These are phyloP conservation scores for Alternaria postmessia DNA, from an alignment of 2,329 filamentous ascomycete genomes.

Conservation along the genomic window DNA sequence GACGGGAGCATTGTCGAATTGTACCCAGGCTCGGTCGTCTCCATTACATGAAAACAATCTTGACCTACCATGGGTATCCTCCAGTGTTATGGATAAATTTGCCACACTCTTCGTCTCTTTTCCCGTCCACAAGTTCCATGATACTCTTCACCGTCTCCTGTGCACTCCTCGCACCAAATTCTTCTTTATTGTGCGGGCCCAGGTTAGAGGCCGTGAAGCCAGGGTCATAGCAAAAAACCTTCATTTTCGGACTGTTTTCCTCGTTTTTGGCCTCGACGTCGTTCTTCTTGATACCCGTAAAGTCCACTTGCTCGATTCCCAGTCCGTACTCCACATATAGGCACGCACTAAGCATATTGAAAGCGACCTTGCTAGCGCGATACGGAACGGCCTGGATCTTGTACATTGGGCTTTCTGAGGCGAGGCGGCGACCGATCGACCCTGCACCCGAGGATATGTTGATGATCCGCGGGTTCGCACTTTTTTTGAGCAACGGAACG, in stretches of 20 bases:
- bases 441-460: slow-evolving; percentile 49
- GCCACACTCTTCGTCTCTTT: slow-evolving; percentile 46
- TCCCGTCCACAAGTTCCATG: slow-evolving; percentile 50
- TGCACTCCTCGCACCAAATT: slow-evolving; percentile 48
- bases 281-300: neutral
- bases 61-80: slow-evolving; percentile 41
- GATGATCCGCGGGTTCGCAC: slow-evolving; percentile 40
- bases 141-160: slow-evolving; percentile 45
- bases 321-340: slow-evolving; percentile 42
- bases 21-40: neutral
- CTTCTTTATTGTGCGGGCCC: slow-evolving; percentile 41
- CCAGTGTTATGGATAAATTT: slow-evolving; percentile 45
- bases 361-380: slow-evolving; percentile 49
- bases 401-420: slow-evolving; percentile 36
- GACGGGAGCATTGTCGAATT: neutral
- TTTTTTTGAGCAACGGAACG: slow-evolving; percentile 27
- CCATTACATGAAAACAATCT: accelerated
- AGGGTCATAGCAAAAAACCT: slow-evolving; percentile 51
- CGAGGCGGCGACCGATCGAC: slow-evolving; percentile 42
- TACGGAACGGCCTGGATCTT: slow-evolving; percentile 42
- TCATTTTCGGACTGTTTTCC: slow-evolving; percentile 29
- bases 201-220: slow-evolving; percentile 51
- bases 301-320: slow-evolving; percentile 18
- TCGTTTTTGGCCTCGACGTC: slow-evolving; percentile 12
- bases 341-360: slow-evolving; percentile 51